Evolutionary conservation across 2,329 filamentous ascomycete genomes (phyloP).

Genomic region (Sarocladiaceae sp.): DNA sequence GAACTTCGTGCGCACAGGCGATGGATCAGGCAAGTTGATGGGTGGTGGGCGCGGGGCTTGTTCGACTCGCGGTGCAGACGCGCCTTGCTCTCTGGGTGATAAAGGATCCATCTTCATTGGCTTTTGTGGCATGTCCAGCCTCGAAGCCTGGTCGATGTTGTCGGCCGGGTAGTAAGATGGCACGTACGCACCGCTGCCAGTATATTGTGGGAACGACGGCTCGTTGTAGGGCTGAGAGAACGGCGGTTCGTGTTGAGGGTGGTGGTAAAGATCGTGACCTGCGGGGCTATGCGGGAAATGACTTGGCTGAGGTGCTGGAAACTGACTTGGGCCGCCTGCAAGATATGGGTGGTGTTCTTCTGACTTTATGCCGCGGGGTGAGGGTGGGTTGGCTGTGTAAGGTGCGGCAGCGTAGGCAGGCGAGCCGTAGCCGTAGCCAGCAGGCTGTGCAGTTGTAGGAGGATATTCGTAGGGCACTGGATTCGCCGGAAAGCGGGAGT

Average conservation of each 20-base stretch:
- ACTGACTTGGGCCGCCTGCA: not conserved
- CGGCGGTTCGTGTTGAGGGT: slow-evolving; percentile 12
- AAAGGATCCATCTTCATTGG: not conserved
- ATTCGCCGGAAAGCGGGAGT: slow-evolving; percentile 1
- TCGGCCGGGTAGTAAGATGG: not conserved
- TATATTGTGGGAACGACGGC: not conserved
- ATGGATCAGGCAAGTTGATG: slow-evolving; percentile 46
- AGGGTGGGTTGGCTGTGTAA: not conserved
- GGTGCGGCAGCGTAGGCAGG: not conserved
- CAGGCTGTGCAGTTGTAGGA: slow-evolving; percentile 3
- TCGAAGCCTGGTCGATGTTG: not conserved
- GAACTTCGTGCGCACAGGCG: slow-evolving; percentile 87
- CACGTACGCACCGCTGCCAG: not conserved
- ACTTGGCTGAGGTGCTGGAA: not conserved
- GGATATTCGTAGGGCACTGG: slow-evolving; percentile 7
- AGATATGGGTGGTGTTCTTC: not conserved
- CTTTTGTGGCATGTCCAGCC: not conserved
- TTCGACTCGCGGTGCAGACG: no score
- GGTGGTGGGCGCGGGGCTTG: slow-evolving; percentile 21
- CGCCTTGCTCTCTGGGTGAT: not conserved
- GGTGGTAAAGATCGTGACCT: not conserved
- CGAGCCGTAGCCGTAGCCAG: slow-evolving; percentile 1
- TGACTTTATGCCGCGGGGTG: not conserved
- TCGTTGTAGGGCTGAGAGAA: slow-evolving; percentile 13
- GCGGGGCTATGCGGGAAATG: not conserved